Base-by-base conservation (phyloP, 768 basidiomycete genomes). In the Boletus eberwhitei region DNA sequence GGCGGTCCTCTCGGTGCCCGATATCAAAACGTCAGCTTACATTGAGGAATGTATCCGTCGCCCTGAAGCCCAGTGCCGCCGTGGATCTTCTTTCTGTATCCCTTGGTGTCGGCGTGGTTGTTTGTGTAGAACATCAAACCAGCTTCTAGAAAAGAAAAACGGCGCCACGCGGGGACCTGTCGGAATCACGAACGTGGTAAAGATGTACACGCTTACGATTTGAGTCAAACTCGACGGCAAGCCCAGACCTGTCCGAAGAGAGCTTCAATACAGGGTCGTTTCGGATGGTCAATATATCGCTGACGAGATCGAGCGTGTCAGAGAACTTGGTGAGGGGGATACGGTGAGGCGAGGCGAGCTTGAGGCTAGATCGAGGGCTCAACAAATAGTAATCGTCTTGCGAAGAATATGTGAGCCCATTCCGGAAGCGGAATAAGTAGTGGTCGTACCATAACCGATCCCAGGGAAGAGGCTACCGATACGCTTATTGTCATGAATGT, bases 41-140 rank as follows among this genome's bases (percentile, higher is more conserved):
- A 78, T 50, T 77, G 78, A 16, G 80, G 74, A 34, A 74, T 71
- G 64, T 90, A 89, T 7, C 84, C 81, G 53, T 85, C 81, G 1
- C 81, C 81, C 45, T 65, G 70, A 19, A 73, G 69, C 22, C 87
- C 87, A n/a, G 80, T 82, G 3, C 88, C 87, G 17, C 88, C 87
- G 61, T 91, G 88, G 35, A 88, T 85, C 67, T 79, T 81, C 76
- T 90, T 89, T 42, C 85, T 77, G 32, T 82, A 80, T 16, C 74
- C 77, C 17, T 71, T 65, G 17, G 74, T 67, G 45, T 77, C 70
- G 14, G 83, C 72, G 50, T 80, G 71, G 46, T 79, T 81, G 64
- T 85, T 83, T 3, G 86, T 79, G 65, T 90, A 90, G 61, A 88
- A 84, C 79, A 89, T 88, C 36, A 87, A 77, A 13, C 88, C 88